Evolutionary conservation across 805 yeast species (phyloP), one percentile per base, ranked within the genome.

Genomic region (Barnettozyma siamensis): DNA sequence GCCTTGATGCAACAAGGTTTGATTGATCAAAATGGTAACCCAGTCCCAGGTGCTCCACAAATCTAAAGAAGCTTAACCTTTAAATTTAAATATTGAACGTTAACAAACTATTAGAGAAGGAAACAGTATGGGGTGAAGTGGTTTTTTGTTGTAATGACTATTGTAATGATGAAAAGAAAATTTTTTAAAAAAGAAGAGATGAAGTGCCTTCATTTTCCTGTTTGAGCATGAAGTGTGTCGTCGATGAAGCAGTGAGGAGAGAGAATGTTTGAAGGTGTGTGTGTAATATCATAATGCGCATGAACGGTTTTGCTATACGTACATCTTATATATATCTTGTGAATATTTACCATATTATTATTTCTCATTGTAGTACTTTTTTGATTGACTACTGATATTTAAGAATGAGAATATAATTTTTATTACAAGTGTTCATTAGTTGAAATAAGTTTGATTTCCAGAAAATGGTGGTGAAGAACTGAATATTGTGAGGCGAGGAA

Each of bases 1-100:
- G 80, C 86, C 75, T 75, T 85, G 82, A 80, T 83, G 88, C 94
- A 84, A 70, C 88, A 83, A 67, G 91, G 91, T 57, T 70, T 84
- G 66, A 65, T 80, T 50, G 94, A 84, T 61, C 83, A 80, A 52
- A 80, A 84, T 58, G 94, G 93, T 59, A 84, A 84, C 73, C 91
- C 93, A 57, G 74, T 84, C 51, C 88, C 83, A 57, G 87, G 87
- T 57, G 86, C 85, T 46, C 85, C 85, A 49, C 78, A 70, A 65
- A 57, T 70, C 53, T 70, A 58, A 60, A 23, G 11, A n/a, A n/a
- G n/a, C n/a, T 10, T 20, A 31, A 16, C 26, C 2, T 19, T n/a
- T 29, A 40, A 36, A 12, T n/a, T 19, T 28, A 31, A 31, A 31
- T 27, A 16, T n/a, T 15, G 13, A 38, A 17, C n/a, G n/a, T n/a